Percentiles rank a stretch among this genome's conserved stretches.
Evolutionary conservation across 306 rosid species (phyloP).

Genomic region (Alnus glutinosa): DNA sequence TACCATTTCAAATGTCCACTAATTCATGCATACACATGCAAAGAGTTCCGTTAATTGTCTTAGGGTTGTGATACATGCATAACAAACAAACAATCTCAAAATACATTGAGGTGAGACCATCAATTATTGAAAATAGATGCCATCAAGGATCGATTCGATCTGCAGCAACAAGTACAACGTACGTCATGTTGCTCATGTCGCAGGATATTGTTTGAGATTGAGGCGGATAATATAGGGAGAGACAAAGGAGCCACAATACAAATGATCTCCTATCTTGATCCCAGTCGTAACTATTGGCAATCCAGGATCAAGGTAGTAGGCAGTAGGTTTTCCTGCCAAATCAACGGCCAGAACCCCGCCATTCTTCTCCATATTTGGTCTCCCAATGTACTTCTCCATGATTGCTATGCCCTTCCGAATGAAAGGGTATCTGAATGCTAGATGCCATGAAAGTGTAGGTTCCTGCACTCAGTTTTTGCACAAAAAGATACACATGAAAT

Average conservation of each 20-base stretch:
- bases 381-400: slow-evolving; percentile 24
- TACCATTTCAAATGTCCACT: too few relatives aligned
- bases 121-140: neutral
- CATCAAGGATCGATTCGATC: neutral
- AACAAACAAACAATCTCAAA: too few relatives aligned
- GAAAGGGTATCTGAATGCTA: slow-evolving; percentile 44
- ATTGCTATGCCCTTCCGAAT: slow-evolving; percentile 50
- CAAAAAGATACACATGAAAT: neutral
- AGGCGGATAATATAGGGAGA: slow-evolving; percentile 54
- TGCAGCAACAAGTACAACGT: neutral
- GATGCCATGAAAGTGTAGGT: slow-evolving; percentile 26
- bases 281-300: slow-evolving; percentile 45
- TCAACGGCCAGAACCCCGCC: slow-evolving; percentile 60
- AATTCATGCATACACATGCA: too few relatives aligned
- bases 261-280: slow-evolving; percentile 55
- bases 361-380: slow-evolving; percentile 30
- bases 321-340: slow-evolving; percentile 52
- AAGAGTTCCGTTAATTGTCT: too few relatives aligned
- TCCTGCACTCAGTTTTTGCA: slow-evolving; percentile 39
- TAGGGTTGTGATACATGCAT: too few relatives aligned
- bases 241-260: slow-evolving; percentile 54
- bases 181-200: slow-evolving; percentile 15
- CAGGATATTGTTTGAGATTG: slow-evolving; percentile 43
- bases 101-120: too few relatives aligned
- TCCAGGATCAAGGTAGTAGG: slow-evolving; percentile 49